Conservation (phyloP, 345 rosid genomes). For the Carallia pectinifolia region DNA sequence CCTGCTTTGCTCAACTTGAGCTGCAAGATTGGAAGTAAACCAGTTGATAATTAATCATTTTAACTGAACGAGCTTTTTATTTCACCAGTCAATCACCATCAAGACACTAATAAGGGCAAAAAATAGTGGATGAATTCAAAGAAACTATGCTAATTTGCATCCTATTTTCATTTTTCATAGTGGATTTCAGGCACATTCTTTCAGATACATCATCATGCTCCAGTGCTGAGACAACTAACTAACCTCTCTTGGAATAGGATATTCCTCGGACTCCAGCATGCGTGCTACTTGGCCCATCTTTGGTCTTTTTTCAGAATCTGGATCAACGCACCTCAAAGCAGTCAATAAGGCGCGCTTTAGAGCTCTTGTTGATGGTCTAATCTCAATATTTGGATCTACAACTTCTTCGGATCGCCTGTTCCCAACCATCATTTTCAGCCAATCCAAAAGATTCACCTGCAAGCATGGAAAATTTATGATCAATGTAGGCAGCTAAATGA, state of each 20-base stretch:
- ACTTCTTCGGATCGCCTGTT: conserved; percentile 91
- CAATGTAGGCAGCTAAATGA: not conserved
- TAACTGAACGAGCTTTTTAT: no score
- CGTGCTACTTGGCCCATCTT: conserved; percentile 99
- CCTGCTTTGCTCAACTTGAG: conserved; percentile 33
- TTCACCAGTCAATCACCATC: no score
- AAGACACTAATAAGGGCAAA: no score
- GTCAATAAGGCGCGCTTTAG: conserved; percentile 88
- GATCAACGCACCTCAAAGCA: conserved; percentile 96
- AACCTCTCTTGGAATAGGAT: conserved; percentile 96
- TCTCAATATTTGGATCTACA: conserved; percentile 82
- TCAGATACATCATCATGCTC: conserved; percentile 1
- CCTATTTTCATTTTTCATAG: no score
- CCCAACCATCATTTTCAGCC: conserved; percentile 99
- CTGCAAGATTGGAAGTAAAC: conserved; percentile 15
- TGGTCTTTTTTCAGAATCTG: conserved; percentile 85
- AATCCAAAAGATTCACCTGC: conserved; percentile 94
- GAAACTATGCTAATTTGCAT: no score
- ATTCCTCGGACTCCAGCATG: conserved; percentile 98
- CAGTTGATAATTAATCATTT: no score
- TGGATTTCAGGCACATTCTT: no score
- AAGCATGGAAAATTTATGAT: conserved; percentile 11
- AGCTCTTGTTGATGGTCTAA: conserved; percentile 81
- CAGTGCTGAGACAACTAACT: conserved; percentile 8
- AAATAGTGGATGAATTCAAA: not conserved